phyloP scores from a whole-genome alignment of 345 rosid species.

The Rhodamnia argentea region DNA sequence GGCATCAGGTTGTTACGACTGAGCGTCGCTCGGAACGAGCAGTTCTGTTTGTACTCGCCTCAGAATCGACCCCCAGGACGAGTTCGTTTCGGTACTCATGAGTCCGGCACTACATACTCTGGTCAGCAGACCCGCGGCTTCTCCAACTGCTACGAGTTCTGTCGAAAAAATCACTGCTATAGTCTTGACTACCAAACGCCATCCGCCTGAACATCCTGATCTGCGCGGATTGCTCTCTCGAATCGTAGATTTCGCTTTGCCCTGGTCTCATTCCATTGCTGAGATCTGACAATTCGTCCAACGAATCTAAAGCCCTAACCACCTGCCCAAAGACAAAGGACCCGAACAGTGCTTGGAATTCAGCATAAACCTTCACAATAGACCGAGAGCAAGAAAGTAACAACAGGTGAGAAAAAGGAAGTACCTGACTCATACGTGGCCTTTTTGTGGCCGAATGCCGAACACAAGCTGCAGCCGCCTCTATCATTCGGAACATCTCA shows the following conservation, averaged over 20 bases:
- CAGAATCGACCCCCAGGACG: neutral
- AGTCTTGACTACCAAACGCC: slow-evolving; percentile 94
- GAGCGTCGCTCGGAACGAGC: neutral
- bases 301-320: slow-evolving; percentile 77
- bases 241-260: slow-evolving; percentile 65
- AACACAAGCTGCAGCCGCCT: slow-evolving; percentile 96
- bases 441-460: slow-evolving; percentile 86
- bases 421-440: slow-evolving; percentile 94
- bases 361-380: neutral
- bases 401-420: neutral
- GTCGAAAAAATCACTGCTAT: slow-evolving; percentile 60
- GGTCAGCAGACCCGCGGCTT: slow-evolving; percentile 38
- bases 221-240: slow-evolving; percentile 85
- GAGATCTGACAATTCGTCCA: slow-evolving; percentile 66
- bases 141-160: slow-evolving; percentile 73
- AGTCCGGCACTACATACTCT: neutral
- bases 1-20: neutral
- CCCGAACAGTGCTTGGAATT: neutral
- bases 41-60: neutral
- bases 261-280: slow-evolving; percentile 93
- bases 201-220: slow-evolving; percentile 86
- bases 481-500: slow-evolving; percentile 91
- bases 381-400: neutral
- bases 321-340: slow-evolving; percentile 21
- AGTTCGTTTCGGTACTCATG: neutral